Conservation (phyloP, 208 protist species). For the Crithidia fasciculata region DNA sequence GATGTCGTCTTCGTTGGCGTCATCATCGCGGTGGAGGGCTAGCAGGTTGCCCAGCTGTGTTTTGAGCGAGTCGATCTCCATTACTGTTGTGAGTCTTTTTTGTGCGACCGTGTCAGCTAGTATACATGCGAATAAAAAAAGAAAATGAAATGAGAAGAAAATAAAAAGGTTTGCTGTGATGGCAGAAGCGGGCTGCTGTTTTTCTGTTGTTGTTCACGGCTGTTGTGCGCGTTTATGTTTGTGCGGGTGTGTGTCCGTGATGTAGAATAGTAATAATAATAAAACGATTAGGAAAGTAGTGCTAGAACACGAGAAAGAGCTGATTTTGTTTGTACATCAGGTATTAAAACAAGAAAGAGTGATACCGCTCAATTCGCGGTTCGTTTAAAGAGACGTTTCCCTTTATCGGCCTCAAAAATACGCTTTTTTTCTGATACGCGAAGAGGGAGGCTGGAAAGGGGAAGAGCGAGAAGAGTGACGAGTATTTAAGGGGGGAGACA, state of each 20-base stretch:
- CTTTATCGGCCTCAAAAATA: no score
- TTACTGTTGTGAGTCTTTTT: slow-evolving; percentile 5
- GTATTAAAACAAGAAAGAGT: no score
- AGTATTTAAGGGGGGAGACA: no score
- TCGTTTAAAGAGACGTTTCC: no score
- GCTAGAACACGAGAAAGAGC: no score
- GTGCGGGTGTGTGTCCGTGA: neutral
- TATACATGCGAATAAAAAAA: slow-evolving; percentile 7
- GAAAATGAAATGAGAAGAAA: neutral
- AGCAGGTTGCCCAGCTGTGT: slow-evolving; percentile 50
- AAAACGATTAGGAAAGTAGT: neutral
- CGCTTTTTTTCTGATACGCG: no score
- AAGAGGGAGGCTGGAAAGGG: no score
- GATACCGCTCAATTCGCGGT: no score
- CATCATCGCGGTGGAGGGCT: slow-evolving; percentile 53
- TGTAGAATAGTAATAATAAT: neutral
- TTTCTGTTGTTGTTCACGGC: no score
- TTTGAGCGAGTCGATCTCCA: slow-evolving; percentile 67
- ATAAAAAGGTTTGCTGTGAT: neutral
- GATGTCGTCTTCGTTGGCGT: slow-evolving; percentile 73
- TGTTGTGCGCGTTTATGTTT: neutral
- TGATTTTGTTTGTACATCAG: no score
- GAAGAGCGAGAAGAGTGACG: no score
- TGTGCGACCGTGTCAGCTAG: neutral
- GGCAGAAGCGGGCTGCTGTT: no score